Conservation (phyloP, 345 rosid species). For the Populus davidiana region DNA sequence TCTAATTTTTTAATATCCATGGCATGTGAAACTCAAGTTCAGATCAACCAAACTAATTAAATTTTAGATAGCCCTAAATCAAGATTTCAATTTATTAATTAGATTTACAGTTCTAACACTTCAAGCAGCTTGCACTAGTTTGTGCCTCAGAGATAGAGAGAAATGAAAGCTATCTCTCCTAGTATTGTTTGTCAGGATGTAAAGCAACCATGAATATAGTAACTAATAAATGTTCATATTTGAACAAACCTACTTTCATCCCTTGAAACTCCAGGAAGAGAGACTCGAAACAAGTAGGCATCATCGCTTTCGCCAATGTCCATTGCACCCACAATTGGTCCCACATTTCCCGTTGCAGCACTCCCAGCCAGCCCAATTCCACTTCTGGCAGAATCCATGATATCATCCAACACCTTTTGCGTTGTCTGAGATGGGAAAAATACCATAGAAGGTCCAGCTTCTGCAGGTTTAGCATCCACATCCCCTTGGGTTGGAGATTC, state of each 20-base stretch:
- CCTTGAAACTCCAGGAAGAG: constrained; percentile 68
- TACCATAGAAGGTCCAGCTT: constrained; percentile 44
- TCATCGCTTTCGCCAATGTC: constrained; percentile 66
- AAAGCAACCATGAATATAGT: background rate
- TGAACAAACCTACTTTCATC: constrained; percentile 53
- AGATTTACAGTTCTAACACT: no score
- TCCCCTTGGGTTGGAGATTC: constrained; percentile 19
- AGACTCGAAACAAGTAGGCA: constrained; percentile 55
- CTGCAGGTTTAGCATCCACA: constrained; percentile 25
- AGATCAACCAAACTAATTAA: background rate
- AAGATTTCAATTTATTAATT: no score
- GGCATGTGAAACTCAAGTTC: background rate
- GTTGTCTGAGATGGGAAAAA: constrained; percentile 50
- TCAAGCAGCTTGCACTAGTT: no score
- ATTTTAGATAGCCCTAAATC: background rate
- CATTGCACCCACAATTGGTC: constrained; percentile 50
- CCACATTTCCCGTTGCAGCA: constrained; percentile 61
- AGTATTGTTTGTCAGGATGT: background rate
- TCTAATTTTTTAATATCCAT: background rate
- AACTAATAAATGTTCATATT: background rate
- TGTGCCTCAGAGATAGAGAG: background rate
- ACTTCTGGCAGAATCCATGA: constrained; percentile 31
- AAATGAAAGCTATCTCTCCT: background rate
- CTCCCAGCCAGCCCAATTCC: constrained; percentile 67
- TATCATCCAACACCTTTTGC: constrained; percentile 35